Percentiles rank a stretch among this genome's conserved stretches.
These are phyloP conservation scores for Pterula multifida DNA, from an alignment of 1,284 basidiomycete genomes.

Conservation along the genomic window DNA sequence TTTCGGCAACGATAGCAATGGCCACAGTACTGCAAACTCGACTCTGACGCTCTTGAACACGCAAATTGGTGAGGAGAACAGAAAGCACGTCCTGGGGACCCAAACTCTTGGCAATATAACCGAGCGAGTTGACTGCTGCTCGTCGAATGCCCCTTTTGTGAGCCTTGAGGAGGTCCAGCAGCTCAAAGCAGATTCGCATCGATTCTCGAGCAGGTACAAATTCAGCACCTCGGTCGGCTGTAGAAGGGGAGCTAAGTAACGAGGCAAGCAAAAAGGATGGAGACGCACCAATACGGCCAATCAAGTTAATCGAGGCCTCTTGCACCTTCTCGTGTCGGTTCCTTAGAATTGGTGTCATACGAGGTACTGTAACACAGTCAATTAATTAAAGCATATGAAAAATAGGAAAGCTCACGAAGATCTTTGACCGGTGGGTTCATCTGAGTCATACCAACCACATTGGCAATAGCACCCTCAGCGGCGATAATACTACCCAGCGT, in stretches of 20 bases:
- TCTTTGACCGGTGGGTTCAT: slow-evolving; percentile 99
- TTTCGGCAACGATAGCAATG: slow-evolving; percentile 95
- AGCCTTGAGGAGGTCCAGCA: slow-evolving; percentile 94
- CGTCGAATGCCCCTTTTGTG: slow-evolving; percentile 99
- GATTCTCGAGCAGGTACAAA: slow-evolving; percentile 97
- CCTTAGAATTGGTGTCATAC: slow-evolving; percentile 98
- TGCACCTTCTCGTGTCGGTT: slow-evolving; percentile 99
- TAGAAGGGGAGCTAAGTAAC: slow-evolving; percentile 4
- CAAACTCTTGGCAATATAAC: slow-evolving; percentile 98
- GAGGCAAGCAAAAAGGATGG: neutral
- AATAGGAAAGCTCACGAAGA: slow-evolving; percentile 44
- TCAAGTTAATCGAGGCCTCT: slow-evolving; percentile 98
- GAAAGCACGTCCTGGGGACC: slow-evolving; percentile 98
- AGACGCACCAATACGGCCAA: slow-evolving; percentile 83
- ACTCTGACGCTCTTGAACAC: slow-evolving; percentile 97
- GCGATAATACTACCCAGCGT: slow-evolving; percentile 98
- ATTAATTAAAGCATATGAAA: neutral
- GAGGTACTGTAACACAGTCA: slow-evolving; percentile 56
- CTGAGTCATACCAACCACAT: slow-evolving; percentile 99
- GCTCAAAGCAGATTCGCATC: slow-evolving; percentile 99
- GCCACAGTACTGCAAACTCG: slow-evolving; percentile 98
- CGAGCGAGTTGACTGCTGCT: slow-evolving; percentile 98
- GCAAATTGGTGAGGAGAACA: slow-evolving; percentile 91
- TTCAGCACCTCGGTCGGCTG: slow-evolving; percentile 96
- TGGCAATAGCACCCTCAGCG: slow-evolving; percentile 96